These are phyloP conservation scores for Candida frijolesensis DNA, from an alignment of 1,139 yeast genomes.

Conservation along the genomic window DNA sequence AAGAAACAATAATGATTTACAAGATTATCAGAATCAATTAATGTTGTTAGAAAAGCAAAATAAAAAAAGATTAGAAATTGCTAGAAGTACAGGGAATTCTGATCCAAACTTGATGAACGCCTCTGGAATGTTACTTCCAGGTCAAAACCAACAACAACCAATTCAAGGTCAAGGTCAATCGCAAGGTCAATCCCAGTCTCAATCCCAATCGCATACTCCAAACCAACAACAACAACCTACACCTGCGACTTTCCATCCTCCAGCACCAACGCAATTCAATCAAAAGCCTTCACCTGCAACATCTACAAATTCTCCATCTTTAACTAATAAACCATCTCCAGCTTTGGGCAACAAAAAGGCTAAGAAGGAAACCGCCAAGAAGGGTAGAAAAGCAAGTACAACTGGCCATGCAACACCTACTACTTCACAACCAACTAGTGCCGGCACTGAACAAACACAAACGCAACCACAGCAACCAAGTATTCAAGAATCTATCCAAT, in stretches of 20 bases:
- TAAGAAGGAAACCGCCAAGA: conserved; percentile 30
- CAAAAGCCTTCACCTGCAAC: conserved; percentile 32
- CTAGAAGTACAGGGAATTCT: conserved; percentile 30
- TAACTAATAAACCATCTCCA: conserved; percentile 43
- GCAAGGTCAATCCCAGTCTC: background rate
- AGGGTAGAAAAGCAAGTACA: conserved; percentile 34
- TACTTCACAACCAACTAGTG: conserved; percentile 15
- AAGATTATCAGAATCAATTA: conserved; percentile 77
- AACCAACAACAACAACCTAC: conserved; percentile 20
- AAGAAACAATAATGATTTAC: conserved; percentile 42
- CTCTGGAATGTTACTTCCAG: conserved; percentile 19
- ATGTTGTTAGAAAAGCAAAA: conserved; percentile 73
- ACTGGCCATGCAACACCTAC: conserved; percentile 14
- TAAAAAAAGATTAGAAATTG: conserved; percentile 59
- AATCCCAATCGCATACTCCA: conserved; percentile 8
- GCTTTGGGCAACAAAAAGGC: conserved; percentile 20
- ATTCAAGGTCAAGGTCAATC: conserved; percentile 16
- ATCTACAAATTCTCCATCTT: conserved; percentile 32
- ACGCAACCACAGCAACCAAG: conserved; percentile 13
- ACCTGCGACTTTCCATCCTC: conserved; percentile 14
- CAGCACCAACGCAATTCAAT: conserved; percentile 14
- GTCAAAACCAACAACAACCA: conserved; percentile 11
- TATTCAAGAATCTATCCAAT: conserved; percentile 11
- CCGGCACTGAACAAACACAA: conserved; percentile 19
- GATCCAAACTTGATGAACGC: conserved; percentile 10